Base-by-base conservation (phyloP, 2,329 filamentous ascomycete genomes). In the Colletotrichum cuscutae region DNA sequence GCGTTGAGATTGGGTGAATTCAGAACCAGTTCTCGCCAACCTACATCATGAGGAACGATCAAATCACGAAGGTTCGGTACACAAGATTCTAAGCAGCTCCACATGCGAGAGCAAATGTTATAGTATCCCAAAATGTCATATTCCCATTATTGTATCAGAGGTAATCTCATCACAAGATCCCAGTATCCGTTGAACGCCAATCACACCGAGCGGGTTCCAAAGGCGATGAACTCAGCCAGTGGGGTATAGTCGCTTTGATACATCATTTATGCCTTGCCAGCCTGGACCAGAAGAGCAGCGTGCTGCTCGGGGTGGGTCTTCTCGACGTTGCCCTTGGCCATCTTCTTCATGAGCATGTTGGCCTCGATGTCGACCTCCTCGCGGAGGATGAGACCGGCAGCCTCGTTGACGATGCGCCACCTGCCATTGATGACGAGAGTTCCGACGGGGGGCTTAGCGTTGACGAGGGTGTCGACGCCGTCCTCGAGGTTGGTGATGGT, bases 251-350 rank as follows among this genome's bases (percentile, higher is more conserved):
- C 46, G 32, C 24, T 26, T 28, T 37, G 5, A 26, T 28, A 56
- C 24, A 60, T 26, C 42, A 22, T 61, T 42, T 71, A 73, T 61
- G 71, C 71, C 71, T 73, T 73, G 66, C 60, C 26, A 60, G 71
- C 71, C 71, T 73, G 60, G 32, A 65, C 66, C 49, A 73, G 66
- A 35, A 73, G 71, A 57, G 66, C 66, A 35, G 59, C 66, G 60
- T 73, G 71, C 71, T 73, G 71, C 60, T 65, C 71, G 19, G 71
- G 71, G 60, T 73, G 71, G 22, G 71, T 73, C 60, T 73, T 73
- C 66, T 73, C 71, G 56, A 73, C 71, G 56, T 73, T 73, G 60
- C 71, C 61, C 71, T 73, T 73, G 71, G 71, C 71, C 71, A 73
- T 73, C 71, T 73, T 73, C 66, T 73, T 73, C 71, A 73, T 73